Evolutionary conservation across 306 rosid species (phyloP).

Genomic region (Datisca glomerata): DNA sequence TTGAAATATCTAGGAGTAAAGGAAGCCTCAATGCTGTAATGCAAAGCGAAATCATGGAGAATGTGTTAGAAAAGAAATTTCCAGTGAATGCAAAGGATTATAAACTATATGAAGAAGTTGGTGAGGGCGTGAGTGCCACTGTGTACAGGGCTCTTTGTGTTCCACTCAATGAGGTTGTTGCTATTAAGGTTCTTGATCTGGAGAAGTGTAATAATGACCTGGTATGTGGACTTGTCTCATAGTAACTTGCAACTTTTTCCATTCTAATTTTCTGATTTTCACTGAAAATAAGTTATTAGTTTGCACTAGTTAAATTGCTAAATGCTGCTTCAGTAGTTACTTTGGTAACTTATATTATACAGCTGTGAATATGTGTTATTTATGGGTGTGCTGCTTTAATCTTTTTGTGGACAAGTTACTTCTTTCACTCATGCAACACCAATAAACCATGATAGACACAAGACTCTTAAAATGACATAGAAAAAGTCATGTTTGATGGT

Average conservation of each 20-base stretch:
- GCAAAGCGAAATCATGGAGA: constrained; percentile 57
- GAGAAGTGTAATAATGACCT: constrained; percentile 87
- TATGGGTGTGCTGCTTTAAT: no score
- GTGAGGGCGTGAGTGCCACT: constrained; percentile 94
- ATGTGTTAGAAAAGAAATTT: constrained; percentile 39
- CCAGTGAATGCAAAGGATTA: constrained; percentile 77
- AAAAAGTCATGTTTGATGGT: no score
- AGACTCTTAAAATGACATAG: no score
- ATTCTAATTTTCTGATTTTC: no score
- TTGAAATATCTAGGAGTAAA: neutral
- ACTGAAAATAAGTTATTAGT: no score
- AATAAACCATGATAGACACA: no score
- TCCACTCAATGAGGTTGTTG: constrained; percentile 80
- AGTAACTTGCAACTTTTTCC: neutral
- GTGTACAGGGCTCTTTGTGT: constrained; percentile 85
- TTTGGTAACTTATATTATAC: neutral
- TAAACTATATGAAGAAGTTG: constrained; percentile 92
- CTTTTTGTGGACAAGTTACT: no score
- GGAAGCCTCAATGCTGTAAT: constrained; percentile 15
- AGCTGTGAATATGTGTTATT: constrained; percentile 1
- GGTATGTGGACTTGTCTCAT: constrained; percentile 36
- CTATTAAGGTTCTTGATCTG: constrained; percentile 95
- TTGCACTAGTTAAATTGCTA: no score
- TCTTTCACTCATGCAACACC: no score
- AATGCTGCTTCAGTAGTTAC: no score